These are phyloP conservation scores for Marasmius oreades DNA, from an alignment of 1,284 basidiomycete genomes.

Conservation along the genomic window DNA sequence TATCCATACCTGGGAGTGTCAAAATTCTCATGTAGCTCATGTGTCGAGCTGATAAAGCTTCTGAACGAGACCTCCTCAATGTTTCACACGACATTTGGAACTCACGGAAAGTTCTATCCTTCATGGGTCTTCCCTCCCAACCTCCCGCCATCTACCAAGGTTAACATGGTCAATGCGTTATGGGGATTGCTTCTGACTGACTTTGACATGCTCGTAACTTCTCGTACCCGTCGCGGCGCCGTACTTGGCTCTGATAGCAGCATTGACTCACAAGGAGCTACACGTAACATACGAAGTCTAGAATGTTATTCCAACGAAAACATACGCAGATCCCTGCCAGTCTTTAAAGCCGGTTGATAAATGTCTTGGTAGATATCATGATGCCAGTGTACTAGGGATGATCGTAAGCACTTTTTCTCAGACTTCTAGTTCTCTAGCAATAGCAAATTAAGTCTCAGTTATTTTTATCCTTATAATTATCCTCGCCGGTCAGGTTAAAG, in stretches of 20 bases:
- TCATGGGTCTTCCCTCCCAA: not conserved
- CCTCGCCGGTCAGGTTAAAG: too few relatives aligned
- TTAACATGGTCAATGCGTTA: not conserved
- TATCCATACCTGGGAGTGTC: not conserved
- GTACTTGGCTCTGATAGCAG: not conserved
- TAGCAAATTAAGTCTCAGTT: too few relatives aligned
- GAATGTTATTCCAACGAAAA: too few relatives aligned
- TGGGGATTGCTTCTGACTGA: not conserved
- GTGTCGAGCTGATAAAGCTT: not conserved
- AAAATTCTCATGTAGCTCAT: too few relatives aligned
- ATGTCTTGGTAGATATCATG: too few relatives aligned
- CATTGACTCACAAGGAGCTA: not conserved
- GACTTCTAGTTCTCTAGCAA: too few relatives aligned
- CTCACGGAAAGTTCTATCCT: not conserved
- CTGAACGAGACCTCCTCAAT: not conserved
- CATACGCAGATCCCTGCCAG: too few relatives aligned
- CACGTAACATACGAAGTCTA: too few relatives aligned
- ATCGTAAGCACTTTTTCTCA: too few relatives aligned
- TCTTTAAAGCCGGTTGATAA: too few relatives aligned
- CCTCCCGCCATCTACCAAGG: not conserved
- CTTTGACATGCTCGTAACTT: not conserved
- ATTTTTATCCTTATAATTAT: too few relatives aligned
- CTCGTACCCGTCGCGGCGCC: not conserved
- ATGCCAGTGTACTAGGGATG: too few relatives aligned
- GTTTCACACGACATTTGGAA: not conserved